Conservation (phyloP, 2,329 filamentous ascomycete genomes). For the Scytalidium sp. region DNA sequence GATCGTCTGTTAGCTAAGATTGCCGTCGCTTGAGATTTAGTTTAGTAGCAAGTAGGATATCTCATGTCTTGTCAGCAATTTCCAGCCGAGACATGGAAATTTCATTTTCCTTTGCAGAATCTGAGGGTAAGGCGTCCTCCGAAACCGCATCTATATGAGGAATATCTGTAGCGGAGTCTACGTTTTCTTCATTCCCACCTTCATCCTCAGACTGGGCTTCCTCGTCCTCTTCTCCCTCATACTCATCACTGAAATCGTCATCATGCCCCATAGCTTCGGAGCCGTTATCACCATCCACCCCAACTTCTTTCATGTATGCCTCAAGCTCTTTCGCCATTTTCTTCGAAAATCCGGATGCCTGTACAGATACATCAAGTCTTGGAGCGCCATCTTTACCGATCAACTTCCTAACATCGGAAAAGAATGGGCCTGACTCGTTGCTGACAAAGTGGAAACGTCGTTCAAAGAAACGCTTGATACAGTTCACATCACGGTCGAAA, state of each 20-base stretch:
- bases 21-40: no score
- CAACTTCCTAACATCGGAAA: conserved; percentile 75
- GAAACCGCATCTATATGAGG: not conserved
- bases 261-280: conserved; percentile 24
- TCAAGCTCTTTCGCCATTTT: conserved; percentile 97
- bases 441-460: conserved; percentile 84
- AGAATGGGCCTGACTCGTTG: conserved; percentile 80
- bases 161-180: conserved; percentile 13
- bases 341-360: conserved; percentile 92
- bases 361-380: conserved; percentile 81
- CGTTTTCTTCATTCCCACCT: conserved; percentile 28
- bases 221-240: conserved; percentile 28
- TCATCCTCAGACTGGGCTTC: conserved; percentile 28
- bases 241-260: conserved; percentile 37
- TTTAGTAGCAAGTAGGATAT: no score
- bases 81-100: conserved; percentile 18
- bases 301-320: conserved; percentile 76
- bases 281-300: conserved; percentile 44
- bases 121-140: not conserved
- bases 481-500: conserved; percentile 93
- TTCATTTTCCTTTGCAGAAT: conserved; percentile 6
- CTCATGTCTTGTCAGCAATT: conserved; percentile 27
- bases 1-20: no score
- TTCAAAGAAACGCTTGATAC: conserved; percentile 92
- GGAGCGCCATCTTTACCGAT: conserved; percentile 62